phyloP scores from a whole-genome alignment of 23 red algal species.

The Gracilariopsis chorda region DNA sequence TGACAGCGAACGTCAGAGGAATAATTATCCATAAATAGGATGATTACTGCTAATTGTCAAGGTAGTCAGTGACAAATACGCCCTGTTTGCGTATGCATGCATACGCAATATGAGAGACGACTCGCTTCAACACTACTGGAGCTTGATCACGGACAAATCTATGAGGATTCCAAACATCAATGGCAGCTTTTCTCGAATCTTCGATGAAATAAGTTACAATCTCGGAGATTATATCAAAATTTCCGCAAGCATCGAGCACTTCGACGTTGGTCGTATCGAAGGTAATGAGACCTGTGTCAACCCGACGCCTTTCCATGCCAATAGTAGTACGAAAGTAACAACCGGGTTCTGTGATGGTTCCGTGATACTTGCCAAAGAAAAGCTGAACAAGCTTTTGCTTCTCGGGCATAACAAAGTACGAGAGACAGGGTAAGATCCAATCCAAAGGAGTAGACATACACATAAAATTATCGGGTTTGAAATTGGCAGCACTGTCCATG shows the following conservation, averaged over 20 bases:
- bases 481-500: not conserved
- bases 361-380: conserved; percentile 72
- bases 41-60: too few relatives aligned
- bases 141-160: conserved; percentile 60
- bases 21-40: too few relatives aligned
- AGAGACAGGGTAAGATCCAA: conserved; percentile 37
- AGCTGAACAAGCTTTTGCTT: conserved; percentile 41
- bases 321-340: conserved; percentile 64
- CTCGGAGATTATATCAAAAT: conserved; percentile 45
- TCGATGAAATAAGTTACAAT: conserved; percentile 60
- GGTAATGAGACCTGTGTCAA: conserved; percentile 46
- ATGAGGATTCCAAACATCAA: conserved; percentile 59
- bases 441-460: conserved; percentile 57
- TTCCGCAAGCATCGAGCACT: conserved; percentile 40
- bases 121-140: conserved; percentile 65
- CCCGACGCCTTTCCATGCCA: conserved; percentile 45
- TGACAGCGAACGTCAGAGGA: too few relatives aligned
- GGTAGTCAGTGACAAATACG: too few relatives aligned
- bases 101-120: conserved; percentile 62
- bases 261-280: conserved; percentile 57
- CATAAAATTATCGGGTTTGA: conserved; percentile 47
- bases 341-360: conserved; percentile 70
- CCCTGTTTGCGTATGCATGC: too few relatives aligned
- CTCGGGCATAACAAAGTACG: conserved; percentile 61
- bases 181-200: conserved; percentile 54